Percentiles rank a stretch among this genome's conserved stretches.
These are phyloP conservation scores for Spatholobus suberectus DNA, from an alignment of 306 rosid genomes.

Conservation along the genomic window DNA sequence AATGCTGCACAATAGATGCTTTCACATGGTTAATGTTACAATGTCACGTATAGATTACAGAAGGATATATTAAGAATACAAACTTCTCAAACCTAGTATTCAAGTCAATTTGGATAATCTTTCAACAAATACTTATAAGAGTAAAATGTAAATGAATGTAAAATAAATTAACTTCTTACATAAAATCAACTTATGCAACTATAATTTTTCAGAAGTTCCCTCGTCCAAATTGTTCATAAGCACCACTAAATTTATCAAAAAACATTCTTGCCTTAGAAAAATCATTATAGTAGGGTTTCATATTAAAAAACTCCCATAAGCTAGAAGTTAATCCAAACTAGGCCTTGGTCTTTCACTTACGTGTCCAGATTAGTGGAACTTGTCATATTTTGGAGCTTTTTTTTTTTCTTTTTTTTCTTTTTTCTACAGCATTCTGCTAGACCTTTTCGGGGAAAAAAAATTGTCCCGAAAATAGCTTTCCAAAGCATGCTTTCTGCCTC, in stretches of 20 bases:
- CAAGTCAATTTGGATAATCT: neutral
- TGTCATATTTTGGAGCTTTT: slow-evolving; percentile 5
- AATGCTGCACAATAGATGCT: slow-evolving; percentile 55
- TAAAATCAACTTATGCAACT: neutral
- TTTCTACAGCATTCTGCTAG: neutral
- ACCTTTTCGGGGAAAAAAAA: neutral
- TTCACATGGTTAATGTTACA: slow-evolving; percentile 35
- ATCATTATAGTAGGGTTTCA: neutral
- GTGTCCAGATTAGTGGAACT: slow-evolving; percentile 24
- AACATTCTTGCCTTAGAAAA: neutral
- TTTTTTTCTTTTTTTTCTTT: too few relatives aligned
- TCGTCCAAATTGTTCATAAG: neutral
- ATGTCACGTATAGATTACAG: neutral
- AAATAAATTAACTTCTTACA: neutral
- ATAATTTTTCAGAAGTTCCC: neutral
- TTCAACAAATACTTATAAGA: neutral
- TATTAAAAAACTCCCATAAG: neutral
- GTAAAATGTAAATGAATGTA: neutral
- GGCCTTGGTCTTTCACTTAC: neutral
- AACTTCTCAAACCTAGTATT: slow-evolving; percentile 13
- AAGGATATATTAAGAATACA: slow-evolving; percentile 14
- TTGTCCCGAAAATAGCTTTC: neutral
- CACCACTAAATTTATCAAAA: neutral
- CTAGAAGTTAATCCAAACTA: neutral
- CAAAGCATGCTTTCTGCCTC: neutral